Base-by-base conservation (phyloP, 441 rosid genomes). In the Populus tomentosa region DNA sequence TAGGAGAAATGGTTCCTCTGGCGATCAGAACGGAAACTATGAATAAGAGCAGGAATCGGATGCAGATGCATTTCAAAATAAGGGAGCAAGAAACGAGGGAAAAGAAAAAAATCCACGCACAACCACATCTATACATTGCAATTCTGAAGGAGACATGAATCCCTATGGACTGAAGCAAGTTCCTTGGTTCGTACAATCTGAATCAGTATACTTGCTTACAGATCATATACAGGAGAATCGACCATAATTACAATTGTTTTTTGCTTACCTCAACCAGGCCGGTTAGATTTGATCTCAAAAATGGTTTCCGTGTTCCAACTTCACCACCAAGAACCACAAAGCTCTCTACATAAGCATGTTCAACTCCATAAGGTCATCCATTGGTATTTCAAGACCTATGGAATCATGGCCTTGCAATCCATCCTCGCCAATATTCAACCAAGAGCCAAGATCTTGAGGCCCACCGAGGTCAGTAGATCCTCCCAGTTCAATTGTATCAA, bases 301-400 rank as follows among this genome's bases (percentile, higher is more conserved):
- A 8, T 35, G 75, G 33, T 75, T 9, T 35, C 28, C 50, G 67
- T 64, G 61, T 38, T 40, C 70, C 23, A 23, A 7, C 32, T 50
- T 64, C 69, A 6, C 30, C 77, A 71, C 32, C 53, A 32, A 40
- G 59, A 21, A n/a, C 36, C 2, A 24, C n/a, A 70, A 23, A 32
- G 32, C 46, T 23, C 40, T 40, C 33, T 75, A 83, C 74, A 81
- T 59, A 5, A 85, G 73, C 86, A 87, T 82, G 26, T 80, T 82
- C 82, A 90, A 77, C 32, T 85, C 88, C 1, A 88, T 78, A 36
- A 96, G 92, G 80, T 94, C 98, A 78, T 96, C 98, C 98, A 93
- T 92, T 11, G 99, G 98, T 83, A 92, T 92, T 70, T 89, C 90
- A 59, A 94, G 92, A 77, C 98, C 98, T 11, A 85, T 82, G 1